Evolutionary conservation across 768 basidiomycete species (phyloP).

Genomic region (Naganishia vaughanmartiniae): DNA sequence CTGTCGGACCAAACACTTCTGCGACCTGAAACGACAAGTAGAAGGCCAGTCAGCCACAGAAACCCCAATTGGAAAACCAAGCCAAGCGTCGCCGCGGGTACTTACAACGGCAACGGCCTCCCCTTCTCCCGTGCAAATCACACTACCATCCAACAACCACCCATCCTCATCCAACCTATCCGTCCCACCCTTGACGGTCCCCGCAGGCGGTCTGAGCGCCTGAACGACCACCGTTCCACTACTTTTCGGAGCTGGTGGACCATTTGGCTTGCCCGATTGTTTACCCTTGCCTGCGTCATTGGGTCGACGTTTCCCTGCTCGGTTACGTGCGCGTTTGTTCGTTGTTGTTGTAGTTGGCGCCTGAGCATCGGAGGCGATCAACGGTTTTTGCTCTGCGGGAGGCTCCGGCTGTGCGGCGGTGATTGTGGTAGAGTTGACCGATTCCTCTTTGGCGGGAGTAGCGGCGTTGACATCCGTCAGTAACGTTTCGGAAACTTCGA

Average conservation of each 20-base stretch:
- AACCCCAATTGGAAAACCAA: not conserved
- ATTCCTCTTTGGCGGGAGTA: not conserved
- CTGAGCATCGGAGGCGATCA: not conserved
- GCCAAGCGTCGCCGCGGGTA: constrained; percentile 28
- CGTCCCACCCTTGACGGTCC: constrained; percentile 20
- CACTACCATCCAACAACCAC: constrained; percentile 76
- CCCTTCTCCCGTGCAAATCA: constrained; percentile 84
- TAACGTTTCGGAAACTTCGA: not conserved
- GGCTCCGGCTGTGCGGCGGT: not conserved
- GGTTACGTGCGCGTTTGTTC: not conserved
- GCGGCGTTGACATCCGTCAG: not conserved
- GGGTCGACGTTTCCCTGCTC: not conserved
- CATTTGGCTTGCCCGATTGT: not conserved
- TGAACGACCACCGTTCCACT: constrained; percentile 26
- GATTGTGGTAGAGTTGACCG: not conserved
- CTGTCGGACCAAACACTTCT: constrained; percentile 93
- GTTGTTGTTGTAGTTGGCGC: not conserved
- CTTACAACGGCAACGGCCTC: constrained; percentile 86
- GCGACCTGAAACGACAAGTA: constrained; percentile 65
- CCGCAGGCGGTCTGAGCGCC: constrained; percentile 23
- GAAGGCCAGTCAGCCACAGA: not conserved
- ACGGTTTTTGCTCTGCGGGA: not conserved
- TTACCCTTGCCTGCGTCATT: constrained; percentile 8
- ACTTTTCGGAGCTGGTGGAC: constrained; percentile 5
- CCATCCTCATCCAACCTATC: constrained; percentile 37